Percentiles rank a stretch among this genome's conserved stretches.
phyloP scores from a whole-genome alignment of 108 stramenopile species.

The Pseudonitzschia pungens region DNA sequence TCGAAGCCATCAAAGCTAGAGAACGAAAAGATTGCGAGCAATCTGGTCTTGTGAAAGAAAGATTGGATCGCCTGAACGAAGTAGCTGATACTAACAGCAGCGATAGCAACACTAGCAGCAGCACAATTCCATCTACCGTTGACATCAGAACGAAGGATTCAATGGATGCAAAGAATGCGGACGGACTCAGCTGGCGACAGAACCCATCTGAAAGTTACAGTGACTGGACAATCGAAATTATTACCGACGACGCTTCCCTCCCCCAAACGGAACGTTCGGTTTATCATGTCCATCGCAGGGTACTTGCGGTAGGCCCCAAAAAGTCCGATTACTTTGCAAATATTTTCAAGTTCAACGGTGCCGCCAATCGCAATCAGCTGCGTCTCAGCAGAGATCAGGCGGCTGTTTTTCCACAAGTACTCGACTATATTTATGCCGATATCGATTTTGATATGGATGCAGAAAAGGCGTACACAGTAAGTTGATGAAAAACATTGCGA shows the following conservation, averaged over 20 bases:
- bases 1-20: constrained; percentile 5
- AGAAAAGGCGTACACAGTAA: constrained; percentile 15
- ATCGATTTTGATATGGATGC: constrained; percentile 8
- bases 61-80: background rate
- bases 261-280: background rate
- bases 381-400: constrained; percentile 4
- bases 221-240: constrained; percentile 50
- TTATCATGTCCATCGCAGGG: constrained; percentile 51
- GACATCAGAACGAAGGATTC: background rate
- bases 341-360: background rate
- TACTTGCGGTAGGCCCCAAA: constrained; percentile 51
- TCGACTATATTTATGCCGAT: constrained; percentile 24
- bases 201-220: constrained; percentile 44
- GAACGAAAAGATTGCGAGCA: background rate
- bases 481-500: background rate
- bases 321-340: constrained; percentile 50
- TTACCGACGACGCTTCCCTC: constrained; percentile 4
- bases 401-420: constrained; percentile 15
- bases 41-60: background rate
- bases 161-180: background rate
- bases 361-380: constrained; percentile 5
- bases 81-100: background rate
- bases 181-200: constrained; percentile 34
- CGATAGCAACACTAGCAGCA: background rate
- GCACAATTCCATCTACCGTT: constrained; percentile 9